These are phyloP conservation scores for Pseudodiploospora longispora DNA, from an alignment of 2,329 filamentous ascomycete genomes.

Conservation along the genomic window DNA sequence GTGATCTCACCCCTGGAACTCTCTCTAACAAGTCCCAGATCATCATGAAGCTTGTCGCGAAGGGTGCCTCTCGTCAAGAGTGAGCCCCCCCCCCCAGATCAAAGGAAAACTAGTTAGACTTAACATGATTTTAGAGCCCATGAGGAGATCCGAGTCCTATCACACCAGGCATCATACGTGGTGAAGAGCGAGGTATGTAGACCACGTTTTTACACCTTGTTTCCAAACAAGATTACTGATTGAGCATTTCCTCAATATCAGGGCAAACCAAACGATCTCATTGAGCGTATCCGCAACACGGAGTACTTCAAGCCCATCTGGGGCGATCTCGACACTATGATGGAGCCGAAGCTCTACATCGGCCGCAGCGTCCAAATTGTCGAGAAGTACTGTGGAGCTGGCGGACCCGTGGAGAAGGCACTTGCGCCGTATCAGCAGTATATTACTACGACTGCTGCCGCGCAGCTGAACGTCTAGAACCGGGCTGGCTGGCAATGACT, in stretches of 20 bases:
- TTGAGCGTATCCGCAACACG: constrained; percentile 64
- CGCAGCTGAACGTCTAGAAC: constrained; percentile 5
- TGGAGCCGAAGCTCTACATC: constrained; percentile 50
- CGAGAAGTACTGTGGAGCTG: constrained; percentile 34
- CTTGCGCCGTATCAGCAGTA: constrained; percentile 29
- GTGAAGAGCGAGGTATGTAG: constrained; percentile 34
- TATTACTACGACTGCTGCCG: constrained; percentile 17
- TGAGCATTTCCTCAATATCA: constrained; percentile 43
- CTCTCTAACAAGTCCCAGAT: constrained; percentile 28
- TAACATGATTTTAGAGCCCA: constrained; percentile 43
- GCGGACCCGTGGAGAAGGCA: constrained; percentile 29
- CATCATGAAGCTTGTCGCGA: constrained; percentile 69
- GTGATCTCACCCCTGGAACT: not conserved
- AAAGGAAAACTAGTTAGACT: not conserved
- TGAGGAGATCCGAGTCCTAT: constrained; percentile 78
- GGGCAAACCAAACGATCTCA: constrained; percentile 71
- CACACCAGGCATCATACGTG: constrained; percentile 62
- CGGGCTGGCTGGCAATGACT: too few species aligned
- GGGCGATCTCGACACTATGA: constrained; percentile 58
- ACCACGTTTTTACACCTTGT: too few species aligned
- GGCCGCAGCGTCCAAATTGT: constrained; percentile 39
- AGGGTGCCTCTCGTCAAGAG: constrained; percentile 60
- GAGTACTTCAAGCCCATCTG: constrained; percentile 70
- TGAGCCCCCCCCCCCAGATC: constrained; percentile 1
- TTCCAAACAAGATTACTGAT: too few species aligned